A percentile compares a stretch with the other conserved stretches of the same genome.
Evolutionary conservation across 2,329 filamentous ascomycete species (phyloP).

Genomic region (Aspergillus eucalypticola): DNA sequence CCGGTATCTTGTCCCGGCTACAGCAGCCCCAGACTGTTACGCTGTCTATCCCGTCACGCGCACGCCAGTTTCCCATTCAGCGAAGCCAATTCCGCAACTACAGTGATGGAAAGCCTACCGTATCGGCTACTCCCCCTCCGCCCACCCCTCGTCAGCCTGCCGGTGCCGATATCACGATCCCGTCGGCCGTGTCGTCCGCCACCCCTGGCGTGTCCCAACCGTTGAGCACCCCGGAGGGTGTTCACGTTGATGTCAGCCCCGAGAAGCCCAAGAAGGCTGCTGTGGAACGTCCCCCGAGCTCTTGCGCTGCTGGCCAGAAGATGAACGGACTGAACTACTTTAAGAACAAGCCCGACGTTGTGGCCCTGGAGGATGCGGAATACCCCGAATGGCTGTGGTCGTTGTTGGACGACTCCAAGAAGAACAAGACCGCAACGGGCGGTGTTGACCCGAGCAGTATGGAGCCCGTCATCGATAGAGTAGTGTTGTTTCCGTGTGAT

Average conservation of each 20-base stretch:
- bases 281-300: conserved; percentile 37
- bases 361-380: conserved; percentile 49
- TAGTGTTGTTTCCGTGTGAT: neutral
- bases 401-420: conserved; percentile 41
- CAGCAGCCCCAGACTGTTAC: conserved; percentile 33
- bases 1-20: conserved; percentile 41
- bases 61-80: conserved; percentile 32
- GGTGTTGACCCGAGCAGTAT: conserved; percentile 45
- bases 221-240: conserved; percentile 39
- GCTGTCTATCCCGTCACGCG: conserved; percentile 29
- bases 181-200: conserved; percentile 42
- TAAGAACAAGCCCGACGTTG: conserved; percentile 48
- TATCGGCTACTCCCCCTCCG: conserved; percentile 32
- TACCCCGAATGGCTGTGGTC: conserved; percentile 53
- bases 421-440: conserved; percentile 33
- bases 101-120: conserved; percentile 34
- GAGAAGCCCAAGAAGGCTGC: conserved; percentile 30
- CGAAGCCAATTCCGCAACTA: conserved; percentile 35
- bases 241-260: conserved; percentile 30
- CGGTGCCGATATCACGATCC: conserved; percentile 33
- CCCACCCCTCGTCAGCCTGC: conserved; percentile 35
- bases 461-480: conserved; percentile 9
- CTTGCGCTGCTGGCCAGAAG: conserved; percentile 41
- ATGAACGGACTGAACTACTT: conserved; percentile 48
- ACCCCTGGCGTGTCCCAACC: conserved; percentile 44